Evolutionary conservation across 257 asterid genomes (phyloP).

Genomic region (Solanum chilense): DNA sequence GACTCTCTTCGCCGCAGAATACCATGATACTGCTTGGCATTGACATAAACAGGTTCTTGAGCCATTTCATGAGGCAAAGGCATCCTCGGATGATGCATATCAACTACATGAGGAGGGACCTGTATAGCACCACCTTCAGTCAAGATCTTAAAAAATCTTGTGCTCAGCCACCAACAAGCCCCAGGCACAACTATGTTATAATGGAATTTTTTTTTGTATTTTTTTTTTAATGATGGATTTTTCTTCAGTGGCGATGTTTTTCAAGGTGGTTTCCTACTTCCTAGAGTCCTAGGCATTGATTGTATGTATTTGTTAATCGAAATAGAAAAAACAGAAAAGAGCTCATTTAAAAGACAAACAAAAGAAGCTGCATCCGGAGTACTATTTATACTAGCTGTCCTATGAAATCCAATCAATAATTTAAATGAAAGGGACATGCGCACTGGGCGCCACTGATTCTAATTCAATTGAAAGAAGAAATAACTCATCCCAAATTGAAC

Average conservation of each 20-base stretch:
- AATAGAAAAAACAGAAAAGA: background rate
- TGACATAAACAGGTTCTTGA: constrained; percentile 83
- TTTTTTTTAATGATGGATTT: background rate
- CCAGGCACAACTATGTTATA: background rate
- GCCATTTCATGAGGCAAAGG: constrained; percentile 82
- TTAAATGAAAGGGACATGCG: background rate
- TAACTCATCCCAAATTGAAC: background rate
- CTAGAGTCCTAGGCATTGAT: background rate
- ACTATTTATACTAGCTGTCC: background rate
- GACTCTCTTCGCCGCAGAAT: constrained; percentile 77
- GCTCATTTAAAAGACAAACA: background rate
- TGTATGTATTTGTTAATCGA: background rate
- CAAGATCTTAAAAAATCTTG: background rate
- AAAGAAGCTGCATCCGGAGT: background rate
- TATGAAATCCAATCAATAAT: background rate
- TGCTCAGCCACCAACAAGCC: background rate
- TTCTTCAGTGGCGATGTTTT: background rate
- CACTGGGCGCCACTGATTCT: background rate
- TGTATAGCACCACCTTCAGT: background rate
- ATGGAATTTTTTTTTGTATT: background rate
- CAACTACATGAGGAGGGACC: constrained; percentile 55
- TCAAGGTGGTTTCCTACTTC: background rate
- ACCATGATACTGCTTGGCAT: constrained; percentile 84
- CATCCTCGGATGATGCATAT: constrained; percentile 62
- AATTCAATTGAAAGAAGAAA: background rate